A percentile compares a stretch with the other conserved stretches of the same genome.
These are phyloP conservation scores for Dioscorea alata DNA, from an alignment of 106 monocot species.

Conservation along the genomic window DNA sequence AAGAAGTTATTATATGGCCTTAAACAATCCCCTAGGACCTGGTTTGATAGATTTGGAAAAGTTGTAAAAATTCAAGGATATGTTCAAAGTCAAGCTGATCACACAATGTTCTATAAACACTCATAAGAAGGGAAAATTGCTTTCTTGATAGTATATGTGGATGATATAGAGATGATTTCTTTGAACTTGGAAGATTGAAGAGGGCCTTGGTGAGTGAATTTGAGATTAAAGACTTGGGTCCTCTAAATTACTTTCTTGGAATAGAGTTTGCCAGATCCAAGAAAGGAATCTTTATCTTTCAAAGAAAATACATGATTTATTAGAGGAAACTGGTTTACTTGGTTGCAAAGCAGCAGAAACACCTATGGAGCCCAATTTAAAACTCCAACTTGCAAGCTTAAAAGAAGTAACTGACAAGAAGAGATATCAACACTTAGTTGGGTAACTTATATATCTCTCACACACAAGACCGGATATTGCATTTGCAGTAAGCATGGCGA, in stretches of 20 bases:
- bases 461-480: not conserved
- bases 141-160: not conserved
- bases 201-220: too few species aligned
- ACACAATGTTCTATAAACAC: slow-evolving; percentile 10
- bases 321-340: not conserved
- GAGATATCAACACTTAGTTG: not conserved
- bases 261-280: slow-evolving; percentile 1
- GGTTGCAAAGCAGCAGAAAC: not conserved
- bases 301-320: slow-evolving; percentile 7
- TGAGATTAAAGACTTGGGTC: slow-evolving; percentile 4
- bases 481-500: not conserved
- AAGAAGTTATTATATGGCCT: slow-evolving; percentile 26
- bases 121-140: too few species aligned
- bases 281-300: not conserved
- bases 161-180: slow-evolving; percentile 9
- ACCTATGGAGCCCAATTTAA: not conserved
- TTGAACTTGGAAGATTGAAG: not conserved
- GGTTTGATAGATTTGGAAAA: slow-evolving; percentile 9
- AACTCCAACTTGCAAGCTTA: not conserved
- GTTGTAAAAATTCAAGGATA: not conserved
- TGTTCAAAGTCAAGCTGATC: slow-evolving; percentile 4
- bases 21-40: slow-evolving; percentile 24
- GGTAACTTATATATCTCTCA: not conserved
- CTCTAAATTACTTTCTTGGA: not conserved
- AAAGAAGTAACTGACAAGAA: not conserved